Percentiles rank a stretch among this genome's conserved stretches.
These are phyloP conservation scores for Kluyveromyces starmeri DNA, from an alignment of 805 yeast genomes.

Conservation along the genomic window DNA sequence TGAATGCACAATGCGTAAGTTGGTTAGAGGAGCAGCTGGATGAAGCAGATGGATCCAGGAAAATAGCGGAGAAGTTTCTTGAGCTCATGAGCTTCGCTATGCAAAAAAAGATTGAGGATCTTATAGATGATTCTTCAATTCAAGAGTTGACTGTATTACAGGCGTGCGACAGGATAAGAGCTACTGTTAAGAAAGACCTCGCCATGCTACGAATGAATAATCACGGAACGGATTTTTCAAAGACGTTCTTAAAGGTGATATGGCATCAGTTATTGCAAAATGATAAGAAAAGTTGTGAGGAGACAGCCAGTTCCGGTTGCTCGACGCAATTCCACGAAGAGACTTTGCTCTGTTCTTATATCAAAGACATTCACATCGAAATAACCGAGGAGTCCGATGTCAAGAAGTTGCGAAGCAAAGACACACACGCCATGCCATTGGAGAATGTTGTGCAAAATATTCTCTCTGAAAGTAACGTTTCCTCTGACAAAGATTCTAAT, in stretches of 20 bases:
- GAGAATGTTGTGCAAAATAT: too few relatives aligned
- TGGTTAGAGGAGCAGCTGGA: conserved; percentile 6
- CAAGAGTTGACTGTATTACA: neutral
- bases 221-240: conserved; percentile 4
- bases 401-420: too few relatives aligned
- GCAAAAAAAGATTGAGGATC: conserved; percentile 3
- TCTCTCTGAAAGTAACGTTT: too few relatives aligned
- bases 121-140: neutral
- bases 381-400: conserved; percentile 8
- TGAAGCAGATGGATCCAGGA: conserved; percentile 11
- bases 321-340: conserved; percentile 1
- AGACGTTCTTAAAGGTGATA: conserved; percentile 2
- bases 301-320: neutral
- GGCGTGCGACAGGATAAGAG: neutral
- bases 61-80: conserved; percentile 12
- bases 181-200: neutral
- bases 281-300: too few relatives aligned
- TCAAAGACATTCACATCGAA: conserved; percentile 16
- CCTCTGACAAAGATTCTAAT: too few relatives aligned
- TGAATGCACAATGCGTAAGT: conserved; percentile 2
- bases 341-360: conserved; percentile 18
- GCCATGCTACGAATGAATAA: neutral
- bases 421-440: too few relatives aligned
- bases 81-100: conserved; percentile 8
- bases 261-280: conserved; percentile 3